Evolutionary conservation across 805 yeast species (phyloP), one percentile per base, ranked within the genome.

Genomic region (Schwanniomyces vanrijiae): DNA sequence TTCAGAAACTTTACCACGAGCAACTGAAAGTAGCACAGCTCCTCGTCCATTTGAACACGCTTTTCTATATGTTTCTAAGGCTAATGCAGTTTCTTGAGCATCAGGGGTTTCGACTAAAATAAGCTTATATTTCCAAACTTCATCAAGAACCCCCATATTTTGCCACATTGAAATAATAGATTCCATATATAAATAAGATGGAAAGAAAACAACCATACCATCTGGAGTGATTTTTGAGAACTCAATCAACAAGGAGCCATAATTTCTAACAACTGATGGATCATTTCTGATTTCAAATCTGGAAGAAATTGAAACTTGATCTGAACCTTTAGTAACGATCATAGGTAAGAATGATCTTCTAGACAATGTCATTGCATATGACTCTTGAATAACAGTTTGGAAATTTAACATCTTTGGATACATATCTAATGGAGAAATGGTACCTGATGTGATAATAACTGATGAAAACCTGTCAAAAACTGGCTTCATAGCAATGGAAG

Each of bases 101-200:
- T 94, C 99, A 0, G 99, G 99, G 0, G 99, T 94, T 64, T 94
- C 99, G 13, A 95, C 98, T 26, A 94, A 71, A 54, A 94, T 92
- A 55, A 94, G 75, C 64, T 94, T 94, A 64, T 94, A 90, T 65
- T 94, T 91, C 99, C 99, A 94, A 8, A 94, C 98, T 66, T 94
- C 98, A 64, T 94, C 99, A 57, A 94, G 69, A 37, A 94, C 91
- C 43, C 98, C 98, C 97, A 94, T 94, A 11, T 85, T 86, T 70
- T 94, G 99, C 99, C 99, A 94, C 88, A 90, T 91, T 1, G 97
- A 89, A 37, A 94, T 92, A 58, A 94, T 94, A 58, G 96, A 88
- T 66, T 94, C 99, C 99, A 94, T 94, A 65, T 94, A 95, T 33
- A 94, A 75, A 74, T 94, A 94, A 1, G 96, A 88, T 0, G 99